Percentiles rank a stretch among this genome's conserved stretches.
These are phyloP conservation scores for Coemansia furcata DNA, from an alignment of 192 early-diverging fungal species.

Conservation along the genomic window DNA sequence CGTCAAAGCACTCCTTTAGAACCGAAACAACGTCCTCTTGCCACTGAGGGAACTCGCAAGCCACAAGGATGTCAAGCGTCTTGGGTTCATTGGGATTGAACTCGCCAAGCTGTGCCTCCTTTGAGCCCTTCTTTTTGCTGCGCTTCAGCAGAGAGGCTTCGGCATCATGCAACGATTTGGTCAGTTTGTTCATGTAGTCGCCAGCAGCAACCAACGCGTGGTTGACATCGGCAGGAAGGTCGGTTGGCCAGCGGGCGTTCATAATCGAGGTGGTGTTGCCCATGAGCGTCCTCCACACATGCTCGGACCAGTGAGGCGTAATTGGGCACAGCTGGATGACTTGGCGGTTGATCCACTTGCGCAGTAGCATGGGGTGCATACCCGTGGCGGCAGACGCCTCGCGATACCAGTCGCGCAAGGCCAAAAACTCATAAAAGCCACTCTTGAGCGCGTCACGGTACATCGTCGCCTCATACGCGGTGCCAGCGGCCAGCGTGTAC, in stretches of 20 bases:
- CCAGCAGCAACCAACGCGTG: slow-evolving; percentile 68
- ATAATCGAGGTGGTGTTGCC: slow-evolving; percentile 71
- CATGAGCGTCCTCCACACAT: slow-evolving; percentile 81
- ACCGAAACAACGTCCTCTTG: slow-evolving; percentile 70
- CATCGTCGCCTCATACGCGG: slow-evolving; percentile 58
- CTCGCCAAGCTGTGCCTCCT: slow-evolving; percentile 49
- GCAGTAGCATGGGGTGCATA: slow-evolving; percentile 85
- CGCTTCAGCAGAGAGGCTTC: slow-evolving; percentile 58
- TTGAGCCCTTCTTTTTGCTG: slow-evolving; percentile 79
- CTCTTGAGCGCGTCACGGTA: slow-evolving; percentile 80
- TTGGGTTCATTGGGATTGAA: slow-evolving; percentile 65
- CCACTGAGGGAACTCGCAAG: slow-evolving; percentile 88
- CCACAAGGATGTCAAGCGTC: slow-evolving; percentile 76
- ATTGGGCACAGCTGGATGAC: slow-evolving; percentile 84
- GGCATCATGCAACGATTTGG: slow-evolving; percentile 75
- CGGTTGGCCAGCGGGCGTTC: slow-evolving; percentile 64
- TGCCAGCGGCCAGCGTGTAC: slow-evolving; percentile 63
- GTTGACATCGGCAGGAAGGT: slow-evolving; percentile 62
- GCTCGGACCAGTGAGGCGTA: slow-evolving; percentile 91
- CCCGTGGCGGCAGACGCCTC: slow-evolving; percentile 67
- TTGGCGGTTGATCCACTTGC: slow-evolving; percentile 81
- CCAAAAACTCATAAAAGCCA: slow-evolving; percentile 87
- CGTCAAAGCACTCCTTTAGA: slow-evolving; percentile 60
- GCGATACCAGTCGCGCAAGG: slow-evolving; percentile 85
- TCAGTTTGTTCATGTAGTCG: slow-evolving; percentile 74